Evolutionary conservation across 2,329 filamentous ascomycete genomes (phyloP), one percentile per base, ranked within the genome.

Genomic region (Dryadomyces quercivorus): DNA sequence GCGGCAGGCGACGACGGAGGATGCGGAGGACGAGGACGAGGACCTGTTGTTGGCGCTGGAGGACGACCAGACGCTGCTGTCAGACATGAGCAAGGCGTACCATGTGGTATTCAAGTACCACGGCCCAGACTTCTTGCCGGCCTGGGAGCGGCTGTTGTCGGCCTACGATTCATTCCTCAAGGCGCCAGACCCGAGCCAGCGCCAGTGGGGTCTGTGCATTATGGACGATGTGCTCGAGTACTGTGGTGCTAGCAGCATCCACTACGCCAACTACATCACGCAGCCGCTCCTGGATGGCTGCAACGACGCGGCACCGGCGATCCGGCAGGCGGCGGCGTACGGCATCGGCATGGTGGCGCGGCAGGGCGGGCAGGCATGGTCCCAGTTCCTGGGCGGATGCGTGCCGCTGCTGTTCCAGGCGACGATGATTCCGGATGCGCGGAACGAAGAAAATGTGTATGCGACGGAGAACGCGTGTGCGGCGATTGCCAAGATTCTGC

Each of bases 51-150:
- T 94, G 62, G 93, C 92, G 13, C 91, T 98, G 50, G 93, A 98
- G 68, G 93, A 98, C 62, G 93, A 98, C 66, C 92, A 97, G 70
- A 95, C 90, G 21, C 77, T 98, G 18, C 78, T 98, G 46, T 95
- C 91, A 1, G 93, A 98, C 66, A 98, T 98, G 93, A 98, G 98
- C 81, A 98, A 98, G 76, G 92, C 93, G 0, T 98, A 95, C 79
- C 93, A 98, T 71, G 92, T 90, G 57, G 89, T 98, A 61, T 98
- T 98, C 78, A 97, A 97, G 76, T 91, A 95, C 72, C 90, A 96
- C 67, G 88, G 88, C 22, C 77, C 82, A 10, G 74, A 78, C 12
- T 98, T 98, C 76, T 77, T 98, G 53, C 85, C 84, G 5, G 76
- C 88, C 45, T 98, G 92, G 91, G 87, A 95, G 66, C 81, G 82